A percentile compares a stretch with the other conserved stretches of the same genome.
Conservation (phyloP, 306 rosid genomes). For the Prosopis cineraria region DNA sequence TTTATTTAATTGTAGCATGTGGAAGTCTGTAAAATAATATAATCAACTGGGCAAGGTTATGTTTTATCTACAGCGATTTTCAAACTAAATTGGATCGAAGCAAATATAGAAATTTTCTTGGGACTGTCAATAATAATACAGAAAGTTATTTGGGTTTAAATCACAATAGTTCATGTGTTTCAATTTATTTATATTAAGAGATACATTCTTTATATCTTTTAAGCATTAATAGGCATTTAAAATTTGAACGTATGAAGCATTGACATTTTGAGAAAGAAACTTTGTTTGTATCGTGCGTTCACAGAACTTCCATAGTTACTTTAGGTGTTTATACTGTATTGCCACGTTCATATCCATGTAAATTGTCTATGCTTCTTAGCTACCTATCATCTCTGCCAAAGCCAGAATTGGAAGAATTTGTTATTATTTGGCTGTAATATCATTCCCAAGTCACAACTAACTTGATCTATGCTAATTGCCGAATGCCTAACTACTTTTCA, state of each 20-base stretch:
- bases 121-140: background rate
- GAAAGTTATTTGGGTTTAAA: background rate
- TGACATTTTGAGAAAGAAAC: background rate
- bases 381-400: background rate
- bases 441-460: background rate
- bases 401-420: background rate
- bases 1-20: background rate
- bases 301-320: background rate
- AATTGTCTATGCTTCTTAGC: background rate
- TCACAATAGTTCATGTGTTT: background rate
- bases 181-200: background rate
- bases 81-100: constrained; percentile 3
- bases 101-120: background rate
- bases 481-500: background rate
- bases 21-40: background rate
- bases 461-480: background rate
- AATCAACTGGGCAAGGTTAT: background rate
- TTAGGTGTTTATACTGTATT: background rate
- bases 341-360: background rate
- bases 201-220: background rate
- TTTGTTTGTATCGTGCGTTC: background rate
- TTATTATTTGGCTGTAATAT: background rate
- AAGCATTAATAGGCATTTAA: background rate
- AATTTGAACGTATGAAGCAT: background rate
- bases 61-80: background rate